A percentile compares a stretch with the other conserved stretches of the same genome.
phyloP scores from a whole-genome alignment of 2,329 filamentous ascomycete genomes.

The Aspergillus sp. region DNA sequence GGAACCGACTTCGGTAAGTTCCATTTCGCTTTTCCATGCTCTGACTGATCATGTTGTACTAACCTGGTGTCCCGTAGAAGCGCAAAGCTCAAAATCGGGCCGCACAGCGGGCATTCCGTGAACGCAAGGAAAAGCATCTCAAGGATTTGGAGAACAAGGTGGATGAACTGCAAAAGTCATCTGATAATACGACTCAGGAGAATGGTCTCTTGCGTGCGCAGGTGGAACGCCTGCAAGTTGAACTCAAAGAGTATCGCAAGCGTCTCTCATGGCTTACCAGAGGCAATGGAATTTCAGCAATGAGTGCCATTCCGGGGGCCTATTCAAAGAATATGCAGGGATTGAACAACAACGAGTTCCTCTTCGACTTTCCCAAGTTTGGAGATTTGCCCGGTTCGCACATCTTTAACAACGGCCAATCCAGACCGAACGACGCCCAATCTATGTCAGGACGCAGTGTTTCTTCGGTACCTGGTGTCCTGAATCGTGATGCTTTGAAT shows the following conservation, averaged over 20 bases:
- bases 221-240: constrained; percentile 76
- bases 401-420: constrained; percentile 45
- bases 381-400: constrained; percentile 60
- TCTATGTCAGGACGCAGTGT: constrained; percentile 13
- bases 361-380: constrained; percentile 95
- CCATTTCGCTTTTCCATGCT: neutral
- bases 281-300: constrained; percentile 41
- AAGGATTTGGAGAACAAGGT: constrained; percentile 51
- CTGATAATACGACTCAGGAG: constrained; percentile 74
- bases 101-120: constrained; percentile 85
- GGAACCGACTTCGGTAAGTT: constrained; percentile 87
- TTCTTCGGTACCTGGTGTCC: constrained; percentile 23
- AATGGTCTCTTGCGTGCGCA: constrained; percentile 79
- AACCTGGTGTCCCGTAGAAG: constrained; percentile 29
- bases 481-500: constrained; percentile 20
- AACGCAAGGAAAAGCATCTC: constrained; percentile 79
- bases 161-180: constrained; percentile 66
- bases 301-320: constrained; percentile 41
- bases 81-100: constrained; percentile 89
- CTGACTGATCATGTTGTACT: constrained; percentile 9
- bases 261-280: constrained; percentile 60
- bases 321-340: constrained; percentile 47
- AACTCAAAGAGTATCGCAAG: constrained; percentile 87
- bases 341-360: constrained; percentile 71
- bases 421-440: constrained; percentile 25